Percentiles rank a stretch among this genome's conserved stretches.
Conservation (phyloP, 371 early-diverging fungal species). For the Circinella minor region DNA sequence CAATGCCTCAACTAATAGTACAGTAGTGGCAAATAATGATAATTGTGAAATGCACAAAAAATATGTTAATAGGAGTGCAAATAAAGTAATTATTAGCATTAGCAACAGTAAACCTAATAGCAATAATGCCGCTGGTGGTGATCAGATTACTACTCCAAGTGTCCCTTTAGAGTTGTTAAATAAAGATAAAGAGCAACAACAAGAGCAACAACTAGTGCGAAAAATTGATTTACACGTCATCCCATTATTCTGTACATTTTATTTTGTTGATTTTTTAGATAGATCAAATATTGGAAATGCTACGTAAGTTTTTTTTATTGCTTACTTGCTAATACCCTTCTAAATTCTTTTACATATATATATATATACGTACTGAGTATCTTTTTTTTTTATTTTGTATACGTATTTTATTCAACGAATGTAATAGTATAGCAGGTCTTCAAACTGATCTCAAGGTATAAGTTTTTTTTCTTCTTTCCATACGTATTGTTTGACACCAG, state of each 20-base stretch:
- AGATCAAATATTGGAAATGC: slow-evolving; percentile 29
- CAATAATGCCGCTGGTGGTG: background rate
- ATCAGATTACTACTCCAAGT: background rate
- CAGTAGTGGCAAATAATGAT: background rate
- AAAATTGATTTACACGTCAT: slow-evolving; percentile 42
- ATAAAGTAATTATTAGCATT: background rate
- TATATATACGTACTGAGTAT: background rate
- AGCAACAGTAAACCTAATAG: background rate
- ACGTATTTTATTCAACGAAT: slow-evolving; percentile 2
- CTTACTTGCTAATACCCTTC: background rate
- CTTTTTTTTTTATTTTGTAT: background rate
- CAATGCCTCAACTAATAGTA: background rate
- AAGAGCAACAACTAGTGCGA: slow-evolving; percentile 23
- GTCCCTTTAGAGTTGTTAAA: background rate
- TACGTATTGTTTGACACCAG: no score
- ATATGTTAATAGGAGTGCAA: no score
- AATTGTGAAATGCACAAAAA: background rate
- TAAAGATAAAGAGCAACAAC: slow-evolving; percentile 25
- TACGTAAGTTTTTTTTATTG: slow-evolving; percentile 14
- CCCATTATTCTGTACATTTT: slow-evolving; percentile 48
- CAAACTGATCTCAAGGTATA: slow-evolving; percentile 25
- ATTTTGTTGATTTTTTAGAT: slow-evolving; percentile 42
- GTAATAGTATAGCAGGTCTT: slow-evolving; percentile 24
- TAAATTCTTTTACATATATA: background rate
- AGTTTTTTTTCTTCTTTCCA: background rate